Evolutionary conservation across 345 rosid genomes (phyloP).

Genomic region (Lepidium didymum): DNA sequence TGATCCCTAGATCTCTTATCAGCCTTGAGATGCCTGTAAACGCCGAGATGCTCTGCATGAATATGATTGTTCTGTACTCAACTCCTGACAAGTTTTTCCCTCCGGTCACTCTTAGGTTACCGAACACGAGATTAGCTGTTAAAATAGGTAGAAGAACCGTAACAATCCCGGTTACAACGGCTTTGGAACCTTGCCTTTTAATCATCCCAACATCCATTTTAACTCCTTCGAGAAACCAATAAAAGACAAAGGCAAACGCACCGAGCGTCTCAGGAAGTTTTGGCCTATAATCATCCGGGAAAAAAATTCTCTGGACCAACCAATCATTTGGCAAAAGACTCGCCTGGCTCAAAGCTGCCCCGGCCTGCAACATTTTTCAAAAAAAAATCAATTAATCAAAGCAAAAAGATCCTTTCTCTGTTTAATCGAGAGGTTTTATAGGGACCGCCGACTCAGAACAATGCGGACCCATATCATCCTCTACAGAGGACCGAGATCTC

Average conservation of each 20-base stretch:
- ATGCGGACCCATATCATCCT: too few species aligned
- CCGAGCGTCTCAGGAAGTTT: slow-evolving; percentile 29
- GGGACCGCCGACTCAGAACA: too few species aligned
- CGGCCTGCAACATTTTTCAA: slow-evolving; percentile 11
- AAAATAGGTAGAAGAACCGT: slow-evolving; percentile 26
- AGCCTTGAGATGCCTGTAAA: slow-evolving; percentile 39
- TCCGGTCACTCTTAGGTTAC: slow-evolving; percentile 16
- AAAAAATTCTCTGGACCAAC: slow-evolving; percentile 6
- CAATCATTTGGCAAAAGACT: slow-evolving; percentile 15
- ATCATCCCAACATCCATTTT: slow-evolving; percentile 39
- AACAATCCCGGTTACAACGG: slow-evolving; percentile 15
- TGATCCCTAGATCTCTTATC: slow-evolving; percentile 37
- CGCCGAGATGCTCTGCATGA: slow-evolving; percentile 27
- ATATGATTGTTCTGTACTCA: slow-evolving; percentile 17
- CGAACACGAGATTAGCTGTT: slow-evolving; percentile 13
- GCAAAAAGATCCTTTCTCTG: not conserved
- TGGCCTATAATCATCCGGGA: slow-evolving; percentile 16
- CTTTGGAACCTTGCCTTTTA: slow-evolving; percentile 14
- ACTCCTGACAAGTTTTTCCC: slow-evolving; percentile 10
- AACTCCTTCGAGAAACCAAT: slow-evolving; percentile 43
- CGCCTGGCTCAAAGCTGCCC: slow-evolving; percentile 18
- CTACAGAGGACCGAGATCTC: too few species aligned
- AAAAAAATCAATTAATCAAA: not conserved
- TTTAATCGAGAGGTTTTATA: too few species aligned
- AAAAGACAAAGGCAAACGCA: slow-evolving; percentile 33